Conservation (phyloP, 768 basidiomycete genomes). For the Lactarius sanguifluus region DNA sequence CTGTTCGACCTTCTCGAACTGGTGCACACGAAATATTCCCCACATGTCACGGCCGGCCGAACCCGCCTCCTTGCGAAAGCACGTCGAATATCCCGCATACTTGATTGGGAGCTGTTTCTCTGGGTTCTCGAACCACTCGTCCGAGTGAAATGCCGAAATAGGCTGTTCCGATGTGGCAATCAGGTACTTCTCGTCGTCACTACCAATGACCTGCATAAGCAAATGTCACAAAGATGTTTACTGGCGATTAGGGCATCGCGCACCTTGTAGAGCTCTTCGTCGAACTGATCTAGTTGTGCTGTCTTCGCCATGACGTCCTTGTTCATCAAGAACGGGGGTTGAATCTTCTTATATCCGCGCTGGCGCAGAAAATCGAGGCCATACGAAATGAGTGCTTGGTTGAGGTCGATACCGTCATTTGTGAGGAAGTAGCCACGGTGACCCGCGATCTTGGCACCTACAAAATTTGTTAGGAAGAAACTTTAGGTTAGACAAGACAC, state of each 20-base stretch:
- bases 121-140: conserved; percentile 97
- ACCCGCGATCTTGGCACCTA: conserved; percentile 89
- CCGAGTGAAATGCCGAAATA: conserved; percentile 92
- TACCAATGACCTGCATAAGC: conserved; percentile 66
- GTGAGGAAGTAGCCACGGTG: conserved; percentile 97
- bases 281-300: conserved; percentile 96
- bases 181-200: conserved; percentile 95
- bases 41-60: conserved; percentile 97
- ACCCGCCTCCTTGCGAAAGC: conserved; percentile 99
- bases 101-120: conserved; percentile 88
- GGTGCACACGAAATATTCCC: conserved; percentile 99
- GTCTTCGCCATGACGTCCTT: conserved; percentile 97
- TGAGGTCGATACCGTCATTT: conserved; percentile 94
- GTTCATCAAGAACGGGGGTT: conserved; percentile 98
- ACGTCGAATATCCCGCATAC: conserved; percentile 89
- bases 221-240: background rate
- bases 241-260: conserved; percentile 16
- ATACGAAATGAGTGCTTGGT: conserved; percentile 93
- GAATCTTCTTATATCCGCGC: conserved; percentile 86
- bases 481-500: background rate
- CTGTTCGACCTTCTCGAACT: conserved; percentile 99
- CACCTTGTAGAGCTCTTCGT: conserved; percentile 97
- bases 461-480: conserved; percentile 1
- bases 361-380: conserved; percentile 90
- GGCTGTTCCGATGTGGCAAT: conserved; percentile 99